phyloP scores from a whole-genome alignment of 1,139 yeast species.

The Eremothecium coryli region DNA sequence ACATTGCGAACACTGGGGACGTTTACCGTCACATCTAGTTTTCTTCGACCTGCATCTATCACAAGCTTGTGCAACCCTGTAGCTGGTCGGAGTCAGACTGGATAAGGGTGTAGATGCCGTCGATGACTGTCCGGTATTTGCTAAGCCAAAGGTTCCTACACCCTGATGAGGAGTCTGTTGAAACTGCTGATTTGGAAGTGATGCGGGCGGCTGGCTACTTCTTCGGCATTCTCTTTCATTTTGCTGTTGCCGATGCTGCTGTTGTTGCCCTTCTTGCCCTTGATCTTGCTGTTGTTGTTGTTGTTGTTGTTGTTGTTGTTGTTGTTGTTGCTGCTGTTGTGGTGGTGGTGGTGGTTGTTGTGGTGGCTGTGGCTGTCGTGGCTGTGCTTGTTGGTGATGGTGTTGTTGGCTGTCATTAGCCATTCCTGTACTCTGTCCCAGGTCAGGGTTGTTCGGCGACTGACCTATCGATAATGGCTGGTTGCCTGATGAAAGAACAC shows the following conservation, averaged over 20 bases:
- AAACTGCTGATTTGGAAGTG: not conserved
- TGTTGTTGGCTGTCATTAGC: not conserved
- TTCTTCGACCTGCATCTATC: slow-evolving; percentile 80
- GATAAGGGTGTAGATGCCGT: slow-evolving; percentile 2
- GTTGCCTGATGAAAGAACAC: no score
- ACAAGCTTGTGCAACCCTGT: slow-evolving; percentile 65
- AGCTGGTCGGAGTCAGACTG: slow-evolving; percentile 4
- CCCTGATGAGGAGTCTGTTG: no score
- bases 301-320: no score
- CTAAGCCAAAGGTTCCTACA: no score
- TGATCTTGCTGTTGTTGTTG: no score
- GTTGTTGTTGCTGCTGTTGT: no score
- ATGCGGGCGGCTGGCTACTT: not conserved
- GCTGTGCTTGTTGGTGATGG: not conserved
- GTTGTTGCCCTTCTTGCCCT: not conserved
- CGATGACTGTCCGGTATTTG: not conserved
- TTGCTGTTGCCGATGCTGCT: slow-evolving; percentile 1
- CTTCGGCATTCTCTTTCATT: no score
- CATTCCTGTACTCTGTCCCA: slow-evolving; percentile 1
- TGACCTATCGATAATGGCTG: slow-evolving; percentile 15
- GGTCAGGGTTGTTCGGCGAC: slow-evolving; percentile 10
- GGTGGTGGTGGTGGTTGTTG: not conserved
- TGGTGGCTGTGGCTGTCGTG: not conserved
- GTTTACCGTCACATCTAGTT: slow-evolving; percentile 32
- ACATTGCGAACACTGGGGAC: slow-evolving; percentile 53